These are phyloP conservation scores for Stygiomarasmius scandens DNA, from an alignment of 1,284 basidiomycete species.

Conservation along the genomic window DNA sequence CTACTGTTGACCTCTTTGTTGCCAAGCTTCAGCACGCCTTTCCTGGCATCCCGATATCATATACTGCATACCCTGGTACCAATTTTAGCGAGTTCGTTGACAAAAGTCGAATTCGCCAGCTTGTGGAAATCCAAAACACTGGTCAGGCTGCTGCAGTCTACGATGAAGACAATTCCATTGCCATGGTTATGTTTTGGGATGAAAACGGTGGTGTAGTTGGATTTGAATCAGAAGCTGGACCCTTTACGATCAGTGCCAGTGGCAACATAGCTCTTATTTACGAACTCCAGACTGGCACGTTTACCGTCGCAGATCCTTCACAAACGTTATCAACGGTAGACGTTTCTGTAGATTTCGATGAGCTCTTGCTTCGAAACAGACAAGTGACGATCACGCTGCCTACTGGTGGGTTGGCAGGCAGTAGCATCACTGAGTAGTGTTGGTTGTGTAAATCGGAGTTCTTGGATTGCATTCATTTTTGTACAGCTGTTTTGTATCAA, in stretches of 20 bases:
- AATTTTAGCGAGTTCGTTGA: constrained; percentile 29
- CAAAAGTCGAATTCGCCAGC: constrained; percentile 26
- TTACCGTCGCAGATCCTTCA: constrained; percentile 10
- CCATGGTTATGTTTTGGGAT: constrained; percentile 52
- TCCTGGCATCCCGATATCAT: constrained; percentile 41
- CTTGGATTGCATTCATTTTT: background rate
- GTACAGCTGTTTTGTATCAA: background rate
- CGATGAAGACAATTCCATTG: constrained; percentile 39
- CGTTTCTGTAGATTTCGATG: constrained; percentile 25
- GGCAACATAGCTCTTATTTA: constrained; percentile 7
- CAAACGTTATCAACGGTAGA: constrained; percentile 6
- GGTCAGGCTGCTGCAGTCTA: constrained; percentile 43
- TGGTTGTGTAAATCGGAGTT: constrained; percentile 22
- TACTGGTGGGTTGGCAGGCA: constrained; percentile 40
- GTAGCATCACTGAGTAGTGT: constrained; percentile 37
- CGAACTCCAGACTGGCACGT: background rate
- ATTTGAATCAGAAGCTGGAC: background rate
- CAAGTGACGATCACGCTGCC: constrained; percentile 24
- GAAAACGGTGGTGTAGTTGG: constrained; percentile 11
- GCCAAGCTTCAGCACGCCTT: constrained; percentile 57
- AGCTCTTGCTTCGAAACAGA: constrained; percentile 23
- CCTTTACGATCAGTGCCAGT: background rate
- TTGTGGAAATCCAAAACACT: constrained; percentile 48
- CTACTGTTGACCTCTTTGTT: constrained; percentile 60
- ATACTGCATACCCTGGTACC: constrained; percentile 57